Conservation (phyloP, 768 basidiomycete species). For the Termitomyces sp. region DNA sequence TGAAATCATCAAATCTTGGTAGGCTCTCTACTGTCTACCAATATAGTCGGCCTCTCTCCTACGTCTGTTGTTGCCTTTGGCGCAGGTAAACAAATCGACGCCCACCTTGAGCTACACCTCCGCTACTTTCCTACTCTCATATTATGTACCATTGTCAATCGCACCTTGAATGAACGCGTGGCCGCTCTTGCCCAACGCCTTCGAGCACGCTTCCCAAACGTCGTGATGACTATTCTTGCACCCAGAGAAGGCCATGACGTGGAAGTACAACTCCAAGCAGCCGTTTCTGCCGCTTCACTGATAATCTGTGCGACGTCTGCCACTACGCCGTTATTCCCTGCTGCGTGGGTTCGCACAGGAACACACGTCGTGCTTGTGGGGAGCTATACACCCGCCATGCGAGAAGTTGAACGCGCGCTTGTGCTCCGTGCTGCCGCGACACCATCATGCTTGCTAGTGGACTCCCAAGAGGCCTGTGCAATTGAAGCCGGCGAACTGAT, state of each 20-base stretch:
- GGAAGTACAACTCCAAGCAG: conserved; percentile 17
- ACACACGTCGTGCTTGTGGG: conserved; percentile 76
- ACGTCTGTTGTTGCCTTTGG: conserved; percentile 58
- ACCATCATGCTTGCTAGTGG: conserved; percentile 51
- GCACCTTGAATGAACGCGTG: conserved; percentile 47
- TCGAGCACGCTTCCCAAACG: conserved; percentile 18
- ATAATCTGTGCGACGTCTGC: conserved; percentile 80
- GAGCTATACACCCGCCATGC: conserved; percentile 79
- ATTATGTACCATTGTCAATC: conserved; percentile 57
- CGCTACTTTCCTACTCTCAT: conserved; percentile 49
- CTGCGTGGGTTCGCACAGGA: conserved; percentile 52
- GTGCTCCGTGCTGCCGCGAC: conserved; percentile 42
- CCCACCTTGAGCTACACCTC: conserved; percentile 61
- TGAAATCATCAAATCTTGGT: neutral
- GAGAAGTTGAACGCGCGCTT: conserved; percentile 60
- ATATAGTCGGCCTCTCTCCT: conserved; percentile 43
- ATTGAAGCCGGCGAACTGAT: conserved; percentile 83
- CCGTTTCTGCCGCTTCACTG: conserved; percentile 41
- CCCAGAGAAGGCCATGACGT: neutral
- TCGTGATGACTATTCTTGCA: conserved; percentile 19
- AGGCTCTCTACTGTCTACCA: conserved; percentile 70
- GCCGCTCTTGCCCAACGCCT: conserved; percentile 25
- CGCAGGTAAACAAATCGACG: conserved; percentile 64
- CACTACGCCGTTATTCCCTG: conserved; percentile 63
- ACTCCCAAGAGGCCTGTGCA: conserved; percentile 66